A percentile compares a stretch with the other conserved stretches of the same genome.
Conservation (phyloP, 345 rosid genomes). For the Moricandia moricandioides region DNA sequence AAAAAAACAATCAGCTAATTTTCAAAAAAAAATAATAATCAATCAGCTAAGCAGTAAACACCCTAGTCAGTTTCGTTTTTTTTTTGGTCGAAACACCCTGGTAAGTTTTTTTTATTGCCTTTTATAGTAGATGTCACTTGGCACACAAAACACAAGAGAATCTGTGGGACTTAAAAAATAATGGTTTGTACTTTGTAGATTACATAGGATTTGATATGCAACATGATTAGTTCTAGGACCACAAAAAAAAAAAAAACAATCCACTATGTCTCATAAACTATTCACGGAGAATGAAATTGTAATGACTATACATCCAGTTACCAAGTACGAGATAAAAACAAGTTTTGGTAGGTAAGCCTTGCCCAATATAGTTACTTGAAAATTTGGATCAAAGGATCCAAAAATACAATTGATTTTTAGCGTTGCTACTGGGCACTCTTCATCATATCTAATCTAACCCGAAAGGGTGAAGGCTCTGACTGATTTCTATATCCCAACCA, state of each 20-base stretch:
- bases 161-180: neutral
- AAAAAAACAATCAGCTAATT: too few species aligned
- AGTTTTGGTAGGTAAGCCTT: neutral
- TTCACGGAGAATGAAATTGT: constrained; percentile 3
- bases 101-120: neutral
- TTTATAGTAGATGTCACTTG: neutral
- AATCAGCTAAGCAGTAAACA: neutral
- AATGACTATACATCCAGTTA: neutral
- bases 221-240: neutral
- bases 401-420: neutral
- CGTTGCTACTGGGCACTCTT: neutral
- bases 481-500: neutral
- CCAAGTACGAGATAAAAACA: neutral
- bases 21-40: neutral
- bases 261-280: neutral
- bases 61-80: neutral
- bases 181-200: neutral
- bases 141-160: neutral
- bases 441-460: neutral
- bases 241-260: neutral
- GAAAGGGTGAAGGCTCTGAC: neutral
- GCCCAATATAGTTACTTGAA: neutral
- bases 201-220: neutral
- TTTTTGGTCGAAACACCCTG: too few species aligned
- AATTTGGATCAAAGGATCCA: neutral